Evolutionary conservation across 2,329 filamentous ascomycete species (phyloP).

Genomic region (Penicillium griseofulvum): DNA sequence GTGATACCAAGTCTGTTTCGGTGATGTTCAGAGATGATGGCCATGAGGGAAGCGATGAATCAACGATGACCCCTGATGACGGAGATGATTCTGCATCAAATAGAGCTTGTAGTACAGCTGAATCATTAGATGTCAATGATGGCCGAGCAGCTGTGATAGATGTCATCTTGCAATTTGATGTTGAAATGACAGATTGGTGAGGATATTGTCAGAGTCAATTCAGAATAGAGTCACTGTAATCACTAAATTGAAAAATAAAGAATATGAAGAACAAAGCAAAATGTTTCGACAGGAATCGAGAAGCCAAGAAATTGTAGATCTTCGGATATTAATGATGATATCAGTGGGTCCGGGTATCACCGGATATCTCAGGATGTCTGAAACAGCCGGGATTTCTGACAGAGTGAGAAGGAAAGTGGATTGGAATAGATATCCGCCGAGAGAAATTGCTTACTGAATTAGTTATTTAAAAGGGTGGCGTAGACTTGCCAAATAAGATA

Average conservation of each 20-base stretch:
- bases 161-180: slow-evolving; percentile 15
- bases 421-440: slow-evolving; percentile 4
- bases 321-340: slow-evolving; percentile 4
- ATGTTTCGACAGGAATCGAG: neutral
- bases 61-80: slow-evolving; percentile 39
- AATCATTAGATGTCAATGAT: slow-evolving; percentile 44
- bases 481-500: neutral
- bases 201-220: neutral
- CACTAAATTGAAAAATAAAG: neutral
- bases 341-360: slow-evolving; percentile 17
- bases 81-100: slow-evolving; percentile 47
- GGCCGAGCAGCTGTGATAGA: slow-evolving; percentile 24
- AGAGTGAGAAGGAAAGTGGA: slow-evolving; percentile 3
- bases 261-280: neutral
- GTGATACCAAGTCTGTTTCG: slow-evolving; percentile 31
- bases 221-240: neutral
- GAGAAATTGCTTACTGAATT: slow-evolving; percentile 2
- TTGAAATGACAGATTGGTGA: neutral
- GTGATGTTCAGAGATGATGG: slow-evolving; percentile 39
- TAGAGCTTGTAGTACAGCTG: slow-evolving; percentile 46
- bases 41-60: slow-evolving; percentile 40
- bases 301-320: neutral
- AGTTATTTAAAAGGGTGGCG: slow-evolving; percentile 5
- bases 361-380: slow-evolving; percentile 17
- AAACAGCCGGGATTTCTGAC: neutral